Evolutionary conservation across 2,329 filamentous ascomycete species (phyloP).

Genomic region (Rutstroemia sp.): DNA sequence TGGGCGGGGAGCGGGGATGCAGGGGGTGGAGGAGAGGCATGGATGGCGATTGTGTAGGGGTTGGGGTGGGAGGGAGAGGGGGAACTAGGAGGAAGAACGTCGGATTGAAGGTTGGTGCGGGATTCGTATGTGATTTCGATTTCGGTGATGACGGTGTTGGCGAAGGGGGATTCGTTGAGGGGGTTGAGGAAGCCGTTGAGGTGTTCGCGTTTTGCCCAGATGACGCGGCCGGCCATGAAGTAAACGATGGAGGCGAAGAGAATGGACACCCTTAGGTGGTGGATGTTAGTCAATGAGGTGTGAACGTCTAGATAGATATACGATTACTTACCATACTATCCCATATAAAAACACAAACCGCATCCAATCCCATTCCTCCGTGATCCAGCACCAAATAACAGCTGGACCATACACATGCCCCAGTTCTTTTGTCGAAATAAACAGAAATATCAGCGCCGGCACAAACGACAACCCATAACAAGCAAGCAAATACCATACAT

Average conservation of each 20-base stretch:
- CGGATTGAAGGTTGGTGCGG: conserved; percentile 9
- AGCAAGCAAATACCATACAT: conserved; percentile 44
- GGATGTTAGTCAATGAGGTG: not conserved
- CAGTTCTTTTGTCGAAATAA: conserved; percentile 32
- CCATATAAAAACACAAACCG: conserved; percentile 68
- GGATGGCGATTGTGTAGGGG: too few relatives aligned
- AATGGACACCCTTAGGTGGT: conserved; percentile 39
- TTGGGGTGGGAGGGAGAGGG: too few relatives aligned
- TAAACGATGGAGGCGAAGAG: conserved; percentile 56
- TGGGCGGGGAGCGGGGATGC: conserved; percentile 1
- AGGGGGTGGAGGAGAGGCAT: not conserved
- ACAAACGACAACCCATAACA: conserved; percentile 48
- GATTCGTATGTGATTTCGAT: conserved; percentile 42
- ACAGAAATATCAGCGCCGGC: conserved; percentile 43
- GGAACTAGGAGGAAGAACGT: not conserved
- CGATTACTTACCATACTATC: conserved; percentile 46
- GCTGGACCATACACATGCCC: conserved; percentile 30
- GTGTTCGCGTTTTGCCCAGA: conserved; percentile 54
- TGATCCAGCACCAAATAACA: conserved; percentile 73
- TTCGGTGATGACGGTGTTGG: conserved; percentile 10
- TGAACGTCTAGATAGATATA: conserved; percentile 18
- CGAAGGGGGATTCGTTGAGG: conserved; percentile 38
- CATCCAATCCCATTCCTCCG: conserved; percentile 57
- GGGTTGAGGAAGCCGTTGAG: conserved; percentile 47
- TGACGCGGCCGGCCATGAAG: conserved; percentile 53